A percentile compares a stretch with the other conserved stretches of the same genome.
Conservation (phyloP, 108 stramenopile genomes). For the Nannochloropsis oceanica region DNA sequence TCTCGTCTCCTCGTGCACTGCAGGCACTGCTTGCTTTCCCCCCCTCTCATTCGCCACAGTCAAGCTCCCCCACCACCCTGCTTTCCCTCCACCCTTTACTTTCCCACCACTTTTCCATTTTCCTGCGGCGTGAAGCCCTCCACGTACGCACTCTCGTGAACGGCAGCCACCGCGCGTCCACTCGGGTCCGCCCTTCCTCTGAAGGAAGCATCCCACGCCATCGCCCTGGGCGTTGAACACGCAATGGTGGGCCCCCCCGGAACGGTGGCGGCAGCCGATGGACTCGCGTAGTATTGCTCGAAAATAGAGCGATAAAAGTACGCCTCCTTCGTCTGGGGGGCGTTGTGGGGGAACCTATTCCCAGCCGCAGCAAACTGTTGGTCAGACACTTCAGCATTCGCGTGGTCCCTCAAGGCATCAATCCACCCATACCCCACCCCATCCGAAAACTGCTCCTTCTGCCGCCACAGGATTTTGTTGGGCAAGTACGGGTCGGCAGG, state of each 20-base stretch:
- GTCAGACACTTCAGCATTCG: constrained; percentile 56
- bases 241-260: constrained; percentile 95
- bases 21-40: no score
- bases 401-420: constrained; percentile 71
- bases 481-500: constrained; percentile 97
- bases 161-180: constrained; percentile 81
- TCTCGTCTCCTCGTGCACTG: no score
- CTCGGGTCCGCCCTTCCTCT: constrained; percentile 71
- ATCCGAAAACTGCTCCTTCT: constrained; percentile 98
- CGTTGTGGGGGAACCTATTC: constrained; percentile 91
- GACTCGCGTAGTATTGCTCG: constrained; percentile 87
- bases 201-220: constrained; percentile 75
- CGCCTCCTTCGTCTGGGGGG: constrained; percentile 86
- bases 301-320: constrained; percentile 92
- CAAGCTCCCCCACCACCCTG: no score
- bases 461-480: constrained; percentile 88
- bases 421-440: constrained; percentile 98
- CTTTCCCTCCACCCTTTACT: no score
- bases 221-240: constrained; percentile 91
- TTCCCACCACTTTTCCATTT: neutral
- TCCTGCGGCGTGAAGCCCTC: constrained; percentile 42
- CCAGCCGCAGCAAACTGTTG: constrained; percentile 65
- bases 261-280: constrained; percentile 82
- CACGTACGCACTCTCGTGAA: constrained; percentile 78
- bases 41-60: no score